Evolutionary conservation across 164 flowering plant species (phyloP), one percentile per base, ranked within the genome.

Genomic region (Saururus chinensis): DNA sequence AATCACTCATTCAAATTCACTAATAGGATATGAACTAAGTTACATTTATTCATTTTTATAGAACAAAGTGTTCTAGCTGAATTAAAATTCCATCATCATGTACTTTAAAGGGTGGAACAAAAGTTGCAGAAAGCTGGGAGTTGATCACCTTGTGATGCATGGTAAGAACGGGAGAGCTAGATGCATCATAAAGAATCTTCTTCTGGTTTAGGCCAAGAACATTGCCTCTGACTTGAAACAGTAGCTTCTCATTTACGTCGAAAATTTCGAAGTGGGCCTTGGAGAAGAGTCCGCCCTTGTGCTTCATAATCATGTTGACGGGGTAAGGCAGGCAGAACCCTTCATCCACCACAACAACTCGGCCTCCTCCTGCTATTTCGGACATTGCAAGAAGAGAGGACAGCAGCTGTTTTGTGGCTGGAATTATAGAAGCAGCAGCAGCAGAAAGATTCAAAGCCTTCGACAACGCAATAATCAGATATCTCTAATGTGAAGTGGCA

Each of bases 101-200:
- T n/a, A n/a, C n/a, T n/a, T n/a, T n/a, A n/a, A n/a, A n/a, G n/a
- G n/a, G n/a, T n/a, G n/a, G n/a, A n/a, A n/a, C n/a, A n/a, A n/a
- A n/a, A n/a, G 45, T 0, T 12, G 41, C 13, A 25, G 7, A 25
- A 56, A 25, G 9, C 11, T 17, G 1, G 8, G 19, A 58, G 30
- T n/a, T n/a, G 0, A 24, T 51, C 40, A 61, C 63, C 63, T 48
- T 30, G 22, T 49, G 24, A 35, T 40, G 20, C 55, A 61, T 61
- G 40, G 54, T 42, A 7, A 61, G 40, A 40, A 61, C 23, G 40
- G 54, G 37, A 49, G 51, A 19, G 1, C 54, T 54, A 14, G 53
- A n/a, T 48, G 56, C 22, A 49, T 48, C 40, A 19, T 49, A 17
- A 54, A 61, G 16, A 17, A 42, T 19, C 30, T 17, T 25, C 14